Base-by-base conservation (phyloP, 164 flowering plant genomes). In the Dillenia suffruticosa region DNA sequence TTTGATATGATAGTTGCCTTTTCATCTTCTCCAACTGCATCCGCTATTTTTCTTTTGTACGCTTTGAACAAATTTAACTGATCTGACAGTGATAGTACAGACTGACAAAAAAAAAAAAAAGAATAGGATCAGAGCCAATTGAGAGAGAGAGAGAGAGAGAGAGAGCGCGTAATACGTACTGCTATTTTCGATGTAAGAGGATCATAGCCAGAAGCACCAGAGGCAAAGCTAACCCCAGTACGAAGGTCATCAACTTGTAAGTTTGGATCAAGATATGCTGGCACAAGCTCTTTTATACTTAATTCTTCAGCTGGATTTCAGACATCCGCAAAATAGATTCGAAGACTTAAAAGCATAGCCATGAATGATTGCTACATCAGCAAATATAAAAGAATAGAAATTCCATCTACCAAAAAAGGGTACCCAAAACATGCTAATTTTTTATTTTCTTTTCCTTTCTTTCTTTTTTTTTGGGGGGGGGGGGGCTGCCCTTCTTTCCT, bases 161-260 rank as follows among this genome's bases (percentile, higher is more conserved):
- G 19, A n/a, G 8, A 9, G 22, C 12, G 19, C 12, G 55, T 13
- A 13, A 10, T 32, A 24, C 14, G 9, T 74, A 81, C 83, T 73
- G 54, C 68, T 14, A 68, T 0, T 45, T 63, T 40, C 8, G 81
- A 0, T 1, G 90, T 79, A 9, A 76, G 63, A 6, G 78, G 76
- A 67, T 83, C 84, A 51, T 70, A 83, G 19, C 88, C 90, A 0
- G 77, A 9, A 15, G 75, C 87, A 8, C 85, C 87, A 0, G 88
- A 86, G 48, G 88, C 91, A 52, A 84, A 84, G 63, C 79, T 79
- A 12, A 86, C 85, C 0, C 88, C 88, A 0, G 82, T 80, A 19
- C 70, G 75, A 43, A 86, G 78, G 67, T 86, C 91, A 49, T 68
- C 48, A 11, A 59, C 40, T 59, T 61, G 8, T 45, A 82, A 54